Percentiles rank a stretch among this genome's conserved stretches.
These are phyloP conservation scores for Sutorius australiensis DNA, from an alignment of 768 basidiomycete species.

Conservation along the genomic window DNA sequence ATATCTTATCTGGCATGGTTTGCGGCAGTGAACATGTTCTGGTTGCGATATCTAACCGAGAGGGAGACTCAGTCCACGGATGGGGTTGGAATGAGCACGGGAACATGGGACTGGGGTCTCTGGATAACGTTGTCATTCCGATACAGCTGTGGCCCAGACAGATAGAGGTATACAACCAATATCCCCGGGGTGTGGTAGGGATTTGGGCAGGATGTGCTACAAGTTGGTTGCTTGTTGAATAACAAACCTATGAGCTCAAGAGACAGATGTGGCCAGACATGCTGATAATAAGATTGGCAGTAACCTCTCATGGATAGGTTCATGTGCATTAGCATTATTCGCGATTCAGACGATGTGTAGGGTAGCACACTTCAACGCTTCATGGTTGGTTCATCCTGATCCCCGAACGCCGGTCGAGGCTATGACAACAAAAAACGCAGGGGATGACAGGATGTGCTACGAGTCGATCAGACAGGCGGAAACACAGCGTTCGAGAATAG, in stretches of 20 bases:
- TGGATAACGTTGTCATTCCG: constrained; percentile 50
- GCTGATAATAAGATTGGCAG: not conserved
- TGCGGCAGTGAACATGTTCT: constrained; percentile 90
- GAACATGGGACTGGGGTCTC: constrained; percentile 71
- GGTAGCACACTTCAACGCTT: too few species aligned
- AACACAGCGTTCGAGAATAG: too few species aligned
- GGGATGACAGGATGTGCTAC: too few species aligned
- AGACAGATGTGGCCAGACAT: not conserved
- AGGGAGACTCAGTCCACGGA: constrained; percentile 52
- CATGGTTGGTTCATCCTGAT: too few species aligned
- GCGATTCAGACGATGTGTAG: too few species aligned
- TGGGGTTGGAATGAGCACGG: constrained; percentile 99
- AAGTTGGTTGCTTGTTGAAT: constrained; percentile 31
- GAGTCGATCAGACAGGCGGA: too few species aligned
- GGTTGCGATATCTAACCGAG: constrained; percentile 28
- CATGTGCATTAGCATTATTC: too few species aligned
- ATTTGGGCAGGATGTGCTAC: constrained; percentile 34
- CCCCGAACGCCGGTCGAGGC: too few species aligned
- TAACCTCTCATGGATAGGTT: too few species aligned
- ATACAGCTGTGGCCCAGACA: constrained; percentile 50
- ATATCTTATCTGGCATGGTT: constrained; percentile 37
- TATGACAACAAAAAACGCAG: too few species aligned
- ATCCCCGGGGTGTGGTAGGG: constrained; percentile 14
- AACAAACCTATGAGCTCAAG: constrained; percentile 1
- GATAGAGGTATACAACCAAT: not conserved